A percentile compares a stretch with the other conserved stretches of the same genome.
phyloP scores from a whole-genome alignment of 106 monocot genomes.

The Dendrobium chrysotoxum region DNA sequence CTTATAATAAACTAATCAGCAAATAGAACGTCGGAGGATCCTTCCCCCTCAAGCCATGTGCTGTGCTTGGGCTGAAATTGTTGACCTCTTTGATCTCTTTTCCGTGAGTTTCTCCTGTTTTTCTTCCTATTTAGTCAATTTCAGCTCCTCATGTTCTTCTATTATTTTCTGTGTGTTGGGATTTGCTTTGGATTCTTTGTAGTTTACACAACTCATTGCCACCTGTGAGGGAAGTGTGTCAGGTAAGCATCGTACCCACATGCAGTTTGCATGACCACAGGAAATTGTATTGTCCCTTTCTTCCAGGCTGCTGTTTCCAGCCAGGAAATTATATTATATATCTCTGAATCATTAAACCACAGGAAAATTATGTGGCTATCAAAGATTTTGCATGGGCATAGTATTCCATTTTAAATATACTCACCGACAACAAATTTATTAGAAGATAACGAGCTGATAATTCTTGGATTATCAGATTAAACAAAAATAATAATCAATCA shows the following conservation, averaged over 20 bases:
- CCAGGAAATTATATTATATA: neutral
- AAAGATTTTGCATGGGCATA: neutral
- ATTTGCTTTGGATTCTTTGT: constrained; percentile 2
- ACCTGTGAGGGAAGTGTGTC: neutral
- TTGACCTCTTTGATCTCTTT: neutral
- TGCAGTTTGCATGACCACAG: neutral
- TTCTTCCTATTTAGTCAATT: neutral
- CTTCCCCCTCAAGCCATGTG: neutral
- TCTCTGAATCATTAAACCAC: neutral
- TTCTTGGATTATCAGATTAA: too few relatives aligned
- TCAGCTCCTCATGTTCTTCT: neutral
- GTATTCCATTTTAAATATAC: neutral
- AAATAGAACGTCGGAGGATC: neutral
- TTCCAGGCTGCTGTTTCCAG: neutral
- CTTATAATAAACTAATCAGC: neutral
- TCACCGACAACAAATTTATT: neutral
- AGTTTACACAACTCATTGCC: neutral
- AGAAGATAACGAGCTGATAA: too few relatives aligned
- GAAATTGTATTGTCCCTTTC: constrained; percentile 1
- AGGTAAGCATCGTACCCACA: neutral
- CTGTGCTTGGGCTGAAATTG: neutral
- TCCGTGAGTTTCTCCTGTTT: neutral
- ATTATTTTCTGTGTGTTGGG: neutral
- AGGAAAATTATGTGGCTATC: neutral
- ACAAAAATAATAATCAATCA: too few relatives aligned